These are phyloP conservation scores for Triticum urartu DNA, from an alignment of 176 grass and related monocot genomes.

Conservation along the genomic window DNA sequence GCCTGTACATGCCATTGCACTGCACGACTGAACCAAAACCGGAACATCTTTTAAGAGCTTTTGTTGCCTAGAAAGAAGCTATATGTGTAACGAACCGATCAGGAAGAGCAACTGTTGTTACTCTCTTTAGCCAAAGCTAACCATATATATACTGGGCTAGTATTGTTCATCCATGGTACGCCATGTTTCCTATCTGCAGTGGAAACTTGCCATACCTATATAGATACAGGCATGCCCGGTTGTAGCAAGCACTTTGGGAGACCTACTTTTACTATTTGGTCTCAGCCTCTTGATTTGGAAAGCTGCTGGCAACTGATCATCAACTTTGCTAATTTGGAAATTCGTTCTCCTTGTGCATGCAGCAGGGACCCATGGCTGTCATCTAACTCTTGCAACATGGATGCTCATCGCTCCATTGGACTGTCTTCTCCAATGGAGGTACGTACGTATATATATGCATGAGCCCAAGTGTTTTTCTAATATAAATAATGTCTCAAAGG, in stretches of 20 bases:
- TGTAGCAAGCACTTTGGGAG: not conserved
- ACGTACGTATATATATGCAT: not conserved
- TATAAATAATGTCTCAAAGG: not conserved
- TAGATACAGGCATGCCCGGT: not conserved
- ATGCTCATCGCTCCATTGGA: constrained; percentile 50
- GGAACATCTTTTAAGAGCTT: constrained; percentile 49
- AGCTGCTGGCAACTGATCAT: not conserved
- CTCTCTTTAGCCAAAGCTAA: constrained; percentile 47
- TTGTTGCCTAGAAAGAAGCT: constrained; percentile 50
- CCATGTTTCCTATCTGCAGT: constrained; percentile 9
- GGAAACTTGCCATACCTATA: not conserved
- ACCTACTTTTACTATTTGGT: constrained; percentile 30
- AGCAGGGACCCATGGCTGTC: constrained; percentile 83
- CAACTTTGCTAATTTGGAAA: constrained; percentile 21
- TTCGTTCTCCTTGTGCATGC: constrained; percentile 40
- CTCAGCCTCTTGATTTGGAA: constrained; percentile 12
- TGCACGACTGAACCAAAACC: constrained; percentile 35
- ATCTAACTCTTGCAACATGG: constrained; percentile 71
- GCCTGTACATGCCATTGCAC: constrained; percentile 34
- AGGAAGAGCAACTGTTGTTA: constrained; percentile 34
- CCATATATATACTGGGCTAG: not conserved
- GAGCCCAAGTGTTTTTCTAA: not conserved
- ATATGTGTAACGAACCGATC: constrained; percentile 37
- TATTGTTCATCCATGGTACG: constrained; percentile 19
- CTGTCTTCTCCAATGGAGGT: constrained; percentile 73